These are phyloP conservation scores for Candida schatavii DNA, from an alignment of 805 yeast species.

Conservation along the genomic window DNA sequence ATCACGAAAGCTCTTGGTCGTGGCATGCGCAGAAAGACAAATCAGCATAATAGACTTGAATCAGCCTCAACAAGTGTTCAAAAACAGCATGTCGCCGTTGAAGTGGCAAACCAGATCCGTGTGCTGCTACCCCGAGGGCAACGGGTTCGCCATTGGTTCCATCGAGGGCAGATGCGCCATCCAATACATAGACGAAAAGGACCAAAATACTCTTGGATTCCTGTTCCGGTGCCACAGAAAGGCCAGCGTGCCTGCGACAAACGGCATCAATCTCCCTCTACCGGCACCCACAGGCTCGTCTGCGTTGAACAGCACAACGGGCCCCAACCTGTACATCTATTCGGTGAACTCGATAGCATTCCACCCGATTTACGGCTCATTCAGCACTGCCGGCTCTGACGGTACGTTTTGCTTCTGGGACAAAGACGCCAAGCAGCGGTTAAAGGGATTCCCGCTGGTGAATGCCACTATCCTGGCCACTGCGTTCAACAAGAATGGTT, in stretches of 20 bases:
- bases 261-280: slow-evolving; percentile 18
- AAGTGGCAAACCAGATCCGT: slow-evolving; percentile 86
- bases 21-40: slow-evolving; percentile 92
- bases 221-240: slow-evolving; percentile 95
- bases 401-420: slow-evolving; percentile 97
- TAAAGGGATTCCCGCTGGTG: slow-evolving; percentile 72
- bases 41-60: slow-evolving; percentile 73
- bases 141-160: slow-evolving; percentile 90
- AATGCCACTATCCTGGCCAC: slow-evolving; percentile 70
- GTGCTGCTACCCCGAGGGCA: slow-evolving; percentile 84
- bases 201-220: slow-evolving; percentile 70
- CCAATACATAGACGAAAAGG: slow-evolving; percentile 82
- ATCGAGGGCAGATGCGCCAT: slow-evolving; percentile 95
- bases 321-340: slow-evolving; percentile 62
- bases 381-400: slow-evolving; percentile 92
- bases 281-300: slow-evolving; percentile 15
- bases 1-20: slow-evolving; percentile 76
- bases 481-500: slow-evolving; percentile 79
- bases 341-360: slow-evolving; percentile 77
- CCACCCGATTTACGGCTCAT: slow-evolving; percentile 89
- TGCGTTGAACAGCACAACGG: slow-evolving; percentile 21
- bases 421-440: slow-evolving; percentile 83
- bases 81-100: slow-evolving; percentile 69
- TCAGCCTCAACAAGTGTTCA: slow-evolving; percentile 79
- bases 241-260: slow-evolving; percentile 41